phyloP scores from a whole-genome alignment of 2,329 filamentous ascomycete genomes.

The Stemphylium beticola region DNA sequence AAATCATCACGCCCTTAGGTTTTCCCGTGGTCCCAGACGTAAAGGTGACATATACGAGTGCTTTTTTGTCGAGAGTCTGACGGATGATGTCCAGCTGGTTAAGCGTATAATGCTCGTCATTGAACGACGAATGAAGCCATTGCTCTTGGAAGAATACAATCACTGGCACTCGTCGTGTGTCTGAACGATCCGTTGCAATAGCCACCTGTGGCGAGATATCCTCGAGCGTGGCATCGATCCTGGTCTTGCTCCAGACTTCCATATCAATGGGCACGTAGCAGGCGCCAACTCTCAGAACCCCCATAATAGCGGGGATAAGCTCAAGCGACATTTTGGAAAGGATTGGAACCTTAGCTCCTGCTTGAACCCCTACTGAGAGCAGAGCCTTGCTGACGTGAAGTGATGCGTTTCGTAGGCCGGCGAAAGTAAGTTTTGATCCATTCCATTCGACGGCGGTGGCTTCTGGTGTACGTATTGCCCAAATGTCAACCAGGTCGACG shows the following conservation, averaged over 20 bases:
- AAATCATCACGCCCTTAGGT: conserved; percentile 25
- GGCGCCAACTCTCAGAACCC: conserved; percentile 14
- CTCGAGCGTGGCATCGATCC: conserved; percentile 6
- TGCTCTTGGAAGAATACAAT: conserved; percentile 10
- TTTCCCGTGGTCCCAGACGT: conserved; percentile 28
- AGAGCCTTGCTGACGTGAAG: neutral
- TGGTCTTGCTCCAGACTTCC: conserved; percentile 8
- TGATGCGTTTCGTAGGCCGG: neutral
- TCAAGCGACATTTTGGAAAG: conserved; percentile 16
- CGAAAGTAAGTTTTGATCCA: neutral
- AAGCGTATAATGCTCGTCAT: neutral
- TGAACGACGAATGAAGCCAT: conserved; percentile 1
- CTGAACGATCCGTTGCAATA: neutral
- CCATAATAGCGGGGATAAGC: conserved; percentile 17
- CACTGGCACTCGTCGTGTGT: conserved; percentile 1
- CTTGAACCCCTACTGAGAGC: neutral
- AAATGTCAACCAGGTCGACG: neutral
- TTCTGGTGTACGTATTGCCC: neutral
- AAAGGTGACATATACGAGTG: conserved; percentile 22
- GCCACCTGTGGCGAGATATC: neutral
- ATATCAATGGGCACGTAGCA: conserved; percentile 21
- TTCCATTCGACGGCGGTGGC: neutral
- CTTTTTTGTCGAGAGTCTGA: neutral
- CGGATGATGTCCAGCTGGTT: neutral
- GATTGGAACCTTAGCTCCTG: conserved; percentile 8